A percentile compares a stretch with the other conserved stretches of the same genome.
phyloP scores from a whole-genome alignment of 257 asterid genomes.

The Solanum pimpinellifolium region DNA sequence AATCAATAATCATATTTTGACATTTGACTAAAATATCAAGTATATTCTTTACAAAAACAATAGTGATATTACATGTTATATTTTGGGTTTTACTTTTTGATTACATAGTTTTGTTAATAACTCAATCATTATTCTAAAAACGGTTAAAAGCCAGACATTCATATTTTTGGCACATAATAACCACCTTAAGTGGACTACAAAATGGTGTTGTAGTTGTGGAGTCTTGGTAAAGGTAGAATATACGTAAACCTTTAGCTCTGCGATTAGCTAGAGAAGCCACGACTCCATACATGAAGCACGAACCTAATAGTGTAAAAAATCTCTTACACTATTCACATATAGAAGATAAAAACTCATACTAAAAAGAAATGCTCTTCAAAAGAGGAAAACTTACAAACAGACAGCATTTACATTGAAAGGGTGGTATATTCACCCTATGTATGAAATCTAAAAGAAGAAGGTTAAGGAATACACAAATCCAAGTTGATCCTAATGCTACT shows the following conservation, averaged over 20 bases:
- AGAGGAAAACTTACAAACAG: not conserved
- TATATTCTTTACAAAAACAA: not conserved
- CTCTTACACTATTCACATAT: not conserved
- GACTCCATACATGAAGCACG: not conserved
- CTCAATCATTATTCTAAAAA: not conserved
- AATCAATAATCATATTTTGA: no score
- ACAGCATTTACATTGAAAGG: not conserved
- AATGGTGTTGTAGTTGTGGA: not conserved
- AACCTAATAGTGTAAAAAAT: not conserved
- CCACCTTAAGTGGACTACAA: not conserved
- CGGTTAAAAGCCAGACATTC: not conserved
- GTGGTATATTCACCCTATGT: not conserved
- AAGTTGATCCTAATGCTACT: not conserved
- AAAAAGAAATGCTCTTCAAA: not conserved
- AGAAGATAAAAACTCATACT: not conserved
- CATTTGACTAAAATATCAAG: not conserved
- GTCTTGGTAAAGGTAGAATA: not conserved
- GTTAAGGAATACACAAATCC: not conserved
- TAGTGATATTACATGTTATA: not conserved
- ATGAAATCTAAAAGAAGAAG: not conserved
- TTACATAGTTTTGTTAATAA: no score
- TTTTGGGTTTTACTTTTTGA: not conserved
- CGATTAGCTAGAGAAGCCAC: not conserved
- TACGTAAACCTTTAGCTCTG: not conserved
- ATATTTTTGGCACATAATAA: not conserved